Base-by-base conservation (phyloP, 2,329 filamentous ascomycete genomes). In the Diaporthe sp. region DNA sequence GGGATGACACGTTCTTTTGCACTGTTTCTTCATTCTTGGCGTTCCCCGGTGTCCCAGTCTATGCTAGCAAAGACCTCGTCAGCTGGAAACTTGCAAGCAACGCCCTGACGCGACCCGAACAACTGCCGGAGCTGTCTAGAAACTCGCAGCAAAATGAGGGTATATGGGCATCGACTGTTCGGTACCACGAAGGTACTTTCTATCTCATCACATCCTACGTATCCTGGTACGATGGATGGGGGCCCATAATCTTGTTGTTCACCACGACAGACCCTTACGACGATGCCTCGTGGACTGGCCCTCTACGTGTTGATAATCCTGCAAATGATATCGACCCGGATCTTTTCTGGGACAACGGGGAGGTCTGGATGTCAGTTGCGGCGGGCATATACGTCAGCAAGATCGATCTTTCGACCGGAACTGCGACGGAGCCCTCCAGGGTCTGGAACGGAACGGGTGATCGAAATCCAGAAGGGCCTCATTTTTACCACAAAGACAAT, bases 91-190 rank as follows among this genome's bases (percentile, higher is more conserved):
- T 70, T 77, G 80, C 80, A 12, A 71, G 77, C 4, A 12, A 63
- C 39, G 19, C 37, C 44, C 37, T 50, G 27, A 55, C 55, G 19
- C 37, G 17, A 32, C 65, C 59, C 72, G 78, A 10, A 76, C 73
- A 55, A 27, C 13, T 39, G 9, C 75, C 32, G 39, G 61, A 65
- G 42, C 42, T 50, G 30, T 66, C 42, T 51, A 50, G 61, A 10
- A 30, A 47, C 42, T 56, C 42, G 10, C 1, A 71, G 78, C 19
- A 83, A 83, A 27, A 68, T 13, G 61, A 73, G 17, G 85, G 85
- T 0, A 85, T 87, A 56, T 90, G 86, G 81, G 88, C 88, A 0
- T 82, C 87, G 0, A 87, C 86, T 0, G 77, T 88, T 0, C 80
- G 85, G 9, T 84, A 86, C 37, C 82, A 85, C 35, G 77, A 86